phyloP scores from a whole-genome alignment of 1,284 basidiomycete species.

The Spongiforma sp. region DNA sequence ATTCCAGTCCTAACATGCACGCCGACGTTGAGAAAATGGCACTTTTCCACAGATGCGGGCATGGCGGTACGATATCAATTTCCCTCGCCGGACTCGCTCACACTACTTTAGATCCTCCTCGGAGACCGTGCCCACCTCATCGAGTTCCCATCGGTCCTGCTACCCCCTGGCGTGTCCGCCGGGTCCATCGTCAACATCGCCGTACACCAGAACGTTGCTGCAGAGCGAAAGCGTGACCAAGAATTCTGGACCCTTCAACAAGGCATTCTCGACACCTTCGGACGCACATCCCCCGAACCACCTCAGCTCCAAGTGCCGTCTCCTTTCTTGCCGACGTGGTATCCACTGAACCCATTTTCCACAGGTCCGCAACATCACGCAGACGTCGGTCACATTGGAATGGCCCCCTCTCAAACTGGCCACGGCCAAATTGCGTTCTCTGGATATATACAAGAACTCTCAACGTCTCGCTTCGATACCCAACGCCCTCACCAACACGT shows the following conservation, averaged over 20 bases:
- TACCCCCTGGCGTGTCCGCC: slow-evolving; percentile 88
- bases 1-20: neutral
- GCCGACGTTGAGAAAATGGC: slow-evolving; percentile 10
- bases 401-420: slow-evolving; percentile 90
- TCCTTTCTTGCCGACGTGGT: too few relatives aligned
- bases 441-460: slow-evolving; percentile 92
- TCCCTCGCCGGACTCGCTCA: too few relatives aligned
- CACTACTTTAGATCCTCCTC: slow-evolving; percentile 73
- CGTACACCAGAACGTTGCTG: slow-evolving; percentile 78
- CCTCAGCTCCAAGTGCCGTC: slow-evolving; percentile 68
- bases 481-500: slow-evolving; percentile 80
- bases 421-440: slow-evolving; percentile 80
- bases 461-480: slow-evolving; percentile 88
- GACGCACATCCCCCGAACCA: slow-evolving; percentile 67
- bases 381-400: slow-evolving; percentile 93
- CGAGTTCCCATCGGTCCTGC: slow-evolving; percentile 92
- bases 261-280: slow-evolving; percentile 79
- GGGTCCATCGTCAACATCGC: slow-evolving; percentile 98
- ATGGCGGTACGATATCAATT: slow-evolving; percentile 65
- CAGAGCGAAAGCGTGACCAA: slow-evolving; percentile 80
- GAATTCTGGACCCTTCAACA: slow-evolving; percentile 87
- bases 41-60: slow-evolving; percentile 76
- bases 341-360: slow-evolving; percentile 19
- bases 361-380: slow-evolving; percentile 90
- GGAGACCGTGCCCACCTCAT: slow-evolving; percentile 93